A percentile compares a stretch with the other conserved stretches of the same genome.
Evolutionary conservation across 2,329 filamentous ascomycete genomes (phyloP).

Genomic region (Epichloe scottii): DNA sequence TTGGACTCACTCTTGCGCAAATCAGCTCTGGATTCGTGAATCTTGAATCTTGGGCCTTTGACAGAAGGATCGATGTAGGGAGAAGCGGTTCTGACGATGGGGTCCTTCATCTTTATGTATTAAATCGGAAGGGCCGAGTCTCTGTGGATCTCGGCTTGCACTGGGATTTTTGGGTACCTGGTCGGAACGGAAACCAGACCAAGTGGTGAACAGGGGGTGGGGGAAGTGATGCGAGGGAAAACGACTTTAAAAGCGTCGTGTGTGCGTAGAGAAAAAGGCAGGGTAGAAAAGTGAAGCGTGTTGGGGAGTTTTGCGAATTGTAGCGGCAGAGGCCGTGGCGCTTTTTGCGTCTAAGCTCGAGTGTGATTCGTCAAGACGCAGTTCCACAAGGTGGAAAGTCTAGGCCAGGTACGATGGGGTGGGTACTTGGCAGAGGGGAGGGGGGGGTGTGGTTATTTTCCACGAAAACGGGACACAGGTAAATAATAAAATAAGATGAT

Average conservation of each 20-base stretch:
- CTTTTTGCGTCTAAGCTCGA: background rate
- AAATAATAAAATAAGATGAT: no score
- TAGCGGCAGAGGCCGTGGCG: conserved; percentile 4
- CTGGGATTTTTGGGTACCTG: conserved; percentile 4
- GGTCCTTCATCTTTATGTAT: conserved; percentile 28
- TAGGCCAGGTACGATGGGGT: conserved; percentile 3
- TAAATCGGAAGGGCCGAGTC: conserved; percentile 14
- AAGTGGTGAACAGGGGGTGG: background rate
- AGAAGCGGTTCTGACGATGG: conserved; percentile 25
- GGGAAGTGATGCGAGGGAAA: conserved; percentile 7
- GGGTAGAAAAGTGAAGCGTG: background rate
- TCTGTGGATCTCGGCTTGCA: conserved; percentile 8
- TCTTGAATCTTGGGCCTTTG: conserved; percentile 27
- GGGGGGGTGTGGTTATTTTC: no score
- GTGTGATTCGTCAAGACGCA: conserved; percentile 3
- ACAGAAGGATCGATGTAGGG: conserved; percentile 26
- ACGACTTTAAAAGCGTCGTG: background rate
- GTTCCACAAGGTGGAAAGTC: conserved; percentile 2
- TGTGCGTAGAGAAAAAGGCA: background rate
- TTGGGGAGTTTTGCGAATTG: background rate
- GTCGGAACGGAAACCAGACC: conserved; percentile 4
- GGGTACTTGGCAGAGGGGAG: background rate
- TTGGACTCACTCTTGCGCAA: conserved; percentile 29
- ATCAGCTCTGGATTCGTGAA: conserved; percentile 24
- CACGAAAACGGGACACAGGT: no score